Evolutionary conservation across 331 rosid genomes (phyloP).

Genomic region (Telfairia occidentalis): DNA sequence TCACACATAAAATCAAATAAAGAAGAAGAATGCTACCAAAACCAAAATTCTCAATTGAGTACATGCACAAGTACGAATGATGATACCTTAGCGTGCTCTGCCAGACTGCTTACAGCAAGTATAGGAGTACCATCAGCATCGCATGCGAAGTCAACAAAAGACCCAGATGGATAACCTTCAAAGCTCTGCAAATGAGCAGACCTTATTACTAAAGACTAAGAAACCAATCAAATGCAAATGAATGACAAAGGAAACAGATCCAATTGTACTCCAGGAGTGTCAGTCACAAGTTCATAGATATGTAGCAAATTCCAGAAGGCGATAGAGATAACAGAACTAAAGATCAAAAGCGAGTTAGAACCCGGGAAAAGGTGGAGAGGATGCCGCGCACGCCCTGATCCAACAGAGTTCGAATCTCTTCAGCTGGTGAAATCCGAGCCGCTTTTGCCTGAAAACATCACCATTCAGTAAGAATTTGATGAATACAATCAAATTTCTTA

Average conservation of each 20-base stretch:
- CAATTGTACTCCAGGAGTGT: neutral
- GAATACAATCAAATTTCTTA: neutral
- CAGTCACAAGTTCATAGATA: neutral
- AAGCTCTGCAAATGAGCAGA: constrained; percentile 35
- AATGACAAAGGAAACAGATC: neutral
- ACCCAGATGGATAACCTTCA: constrained; percentile 84
- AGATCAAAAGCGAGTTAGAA: constrained; percentile 12
- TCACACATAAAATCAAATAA: neutral
- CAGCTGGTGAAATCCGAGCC: constrained; percentile 58
- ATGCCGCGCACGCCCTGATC: constrained; percentile 61
- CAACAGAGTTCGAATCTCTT: constrained; percentile 67
- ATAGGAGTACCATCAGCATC: constrained; percentile 78
- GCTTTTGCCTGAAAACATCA: constrained; percentile 66
- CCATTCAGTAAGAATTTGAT: neutral
- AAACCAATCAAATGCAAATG: neutral
- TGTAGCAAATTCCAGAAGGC: neutral
- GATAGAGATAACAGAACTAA: neutral
- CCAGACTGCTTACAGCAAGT: constrained; percentile 79
- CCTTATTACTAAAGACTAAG: neutral
- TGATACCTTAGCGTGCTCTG: constrained; percentile 65
- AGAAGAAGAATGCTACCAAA: neutral
- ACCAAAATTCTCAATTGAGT: neutral
- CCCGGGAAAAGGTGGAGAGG: constrained; percentile 83
- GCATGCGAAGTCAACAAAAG: constrained; percentile 82
- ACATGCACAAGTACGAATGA: neutral